Evolutionary conservation across 2,329 filamentous ascomycete species (phyloP).

Genomic region (Eutypella sp.): DNA sequence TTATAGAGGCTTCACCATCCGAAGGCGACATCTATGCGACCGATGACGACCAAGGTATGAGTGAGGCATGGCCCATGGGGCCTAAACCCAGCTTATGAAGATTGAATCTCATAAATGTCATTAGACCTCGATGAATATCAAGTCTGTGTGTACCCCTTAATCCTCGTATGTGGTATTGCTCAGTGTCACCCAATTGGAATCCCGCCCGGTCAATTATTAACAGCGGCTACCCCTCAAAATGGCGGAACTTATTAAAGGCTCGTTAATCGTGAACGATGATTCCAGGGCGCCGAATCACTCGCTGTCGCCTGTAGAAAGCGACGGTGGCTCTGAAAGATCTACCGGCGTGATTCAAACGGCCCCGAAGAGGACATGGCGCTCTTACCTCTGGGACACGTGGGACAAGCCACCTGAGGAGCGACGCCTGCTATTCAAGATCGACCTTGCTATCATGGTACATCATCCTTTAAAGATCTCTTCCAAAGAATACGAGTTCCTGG

Average conservation of each 20-base stretch:
- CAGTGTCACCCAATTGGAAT: too few species aligned
- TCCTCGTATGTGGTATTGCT: too few species aligned
- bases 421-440: conserved; percentile 37
- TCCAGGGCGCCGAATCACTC: not conserved
- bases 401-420: conserved; percentile 37
- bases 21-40: not conserved
- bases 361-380: conserved; percentile 36
- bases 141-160: too few species aligned
- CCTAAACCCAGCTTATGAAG: too few species aligned
- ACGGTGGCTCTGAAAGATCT: not conserved
- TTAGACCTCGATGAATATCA: too few species aligned
- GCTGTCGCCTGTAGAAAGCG: not conserved
- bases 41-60: not conserved
- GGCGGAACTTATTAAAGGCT: not conserved
- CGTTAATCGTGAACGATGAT: not conserved
- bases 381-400: conserved; percentile 45
- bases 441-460: conserved; percentile 29
- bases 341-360: not conserved
- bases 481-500: not conserved
- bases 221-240: not conserved
- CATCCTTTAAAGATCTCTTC: not conserved
- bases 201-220: too few species aligned
- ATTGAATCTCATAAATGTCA: too few species aligned
- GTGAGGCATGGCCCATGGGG: too few species aligned
- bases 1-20: not conserved